A percentile compares a stretch with the other conserved stretches of the same genome.
phyloP scores from a whole-genome alignment of 768 basidiomycete genomes.

The Panellus pusillus region DNA sequence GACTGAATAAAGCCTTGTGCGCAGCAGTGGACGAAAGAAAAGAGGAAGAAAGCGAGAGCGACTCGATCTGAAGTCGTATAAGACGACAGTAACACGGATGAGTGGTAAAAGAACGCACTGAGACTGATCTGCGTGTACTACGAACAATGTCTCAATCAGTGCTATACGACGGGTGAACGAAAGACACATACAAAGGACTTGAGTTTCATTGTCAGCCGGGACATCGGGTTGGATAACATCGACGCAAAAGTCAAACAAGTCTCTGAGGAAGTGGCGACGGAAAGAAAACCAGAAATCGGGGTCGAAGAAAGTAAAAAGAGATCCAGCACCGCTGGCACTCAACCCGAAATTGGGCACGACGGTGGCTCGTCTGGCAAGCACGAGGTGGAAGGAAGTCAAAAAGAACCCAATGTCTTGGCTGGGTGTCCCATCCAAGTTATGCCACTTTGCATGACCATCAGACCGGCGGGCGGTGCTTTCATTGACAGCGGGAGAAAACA shows the following conservation, averaged over 20 bases:
- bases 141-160: not conserved
- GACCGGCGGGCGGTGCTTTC: no score
- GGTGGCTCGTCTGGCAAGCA: slow-evolving; percentile 3
- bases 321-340: slow-evolving; percentile 19
- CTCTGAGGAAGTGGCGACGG: not conserved
- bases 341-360: slow-evolving; percentile 10
- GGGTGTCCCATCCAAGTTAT: not conserved
- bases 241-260: not conserved
- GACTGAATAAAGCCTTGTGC: slow-evolving; percentile 53
- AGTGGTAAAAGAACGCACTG: slow-evolving; percentile 16
- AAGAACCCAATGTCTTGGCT: not conserved
- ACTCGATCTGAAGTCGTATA: slow-evolving; percentile 24
- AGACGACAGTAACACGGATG: not conserved
- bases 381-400: slow-evolving; percentile 10
- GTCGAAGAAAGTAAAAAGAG: not conserved
- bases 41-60: slow-evolving; percentile 50
- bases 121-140: slow-evolving; percentile 41
- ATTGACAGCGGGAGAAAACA: no score
- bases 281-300: not conserved
- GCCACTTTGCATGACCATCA: not conserved
- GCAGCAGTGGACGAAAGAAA: slow-evolving; percentile 51
- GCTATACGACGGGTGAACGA: not conserved
- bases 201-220: not conserved
- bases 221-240: slow-evolving; percentile 6
- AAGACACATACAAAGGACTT: slow-evolving; percentile 8